Base-by-base conservation (phyloP, 208 protist genomes). In the Leishmania tropica region DNA sequence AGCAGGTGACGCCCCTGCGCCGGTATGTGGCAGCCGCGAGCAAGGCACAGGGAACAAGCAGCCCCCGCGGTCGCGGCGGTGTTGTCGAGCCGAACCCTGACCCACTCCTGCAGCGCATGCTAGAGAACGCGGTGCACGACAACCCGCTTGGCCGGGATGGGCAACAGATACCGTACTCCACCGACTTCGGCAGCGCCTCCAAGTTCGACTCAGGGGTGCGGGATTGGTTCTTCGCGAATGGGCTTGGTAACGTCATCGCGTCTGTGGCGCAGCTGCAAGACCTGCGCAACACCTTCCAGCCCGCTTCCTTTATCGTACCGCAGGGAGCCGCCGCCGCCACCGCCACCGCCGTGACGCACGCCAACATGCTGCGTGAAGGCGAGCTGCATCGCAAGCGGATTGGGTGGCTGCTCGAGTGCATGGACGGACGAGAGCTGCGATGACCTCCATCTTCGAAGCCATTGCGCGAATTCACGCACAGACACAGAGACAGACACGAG, bases 171-270 rank as follows among this genome's bases (percentile, higher is more conserved):
- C 47, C 90, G 74, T 97, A 89, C 85, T 85, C 86, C 24, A 93
- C 94, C 75, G 93, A 97, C 76, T 92, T 93, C 45, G 90, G 93
- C 62, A 97, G 93, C 75, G 94, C 93, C 64, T 93, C 87, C 48
- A 97, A 96, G 89, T 96, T 97, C 83, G 93, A 96, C 85, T 94
- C 89, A 37, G 88, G 92, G 1, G 90, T 96, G 58, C 87, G 92
- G 13, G 91, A 96, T 65, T 96, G 93, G 94, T 96, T 97, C 78
- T 95, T 93, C 79, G 89, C 90, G 56, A 86, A 89, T 40, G 92
- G 94, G 1, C 81, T 96, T 42, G 93, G 90, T 79, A 90, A 96
- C 79, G 85, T 96, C 28, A 87, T 96, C 60, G 87, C 86, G 17
- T 90, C 85, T 17, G 89, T 96, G 35, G 76, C 91, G 72, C 89